These are phyloP conservation scores for Trematosphaeria pertusa DNA, from an alignment of 2,329 filamentous ascomycete genomes.

Conservation along the genomic window DNA sequence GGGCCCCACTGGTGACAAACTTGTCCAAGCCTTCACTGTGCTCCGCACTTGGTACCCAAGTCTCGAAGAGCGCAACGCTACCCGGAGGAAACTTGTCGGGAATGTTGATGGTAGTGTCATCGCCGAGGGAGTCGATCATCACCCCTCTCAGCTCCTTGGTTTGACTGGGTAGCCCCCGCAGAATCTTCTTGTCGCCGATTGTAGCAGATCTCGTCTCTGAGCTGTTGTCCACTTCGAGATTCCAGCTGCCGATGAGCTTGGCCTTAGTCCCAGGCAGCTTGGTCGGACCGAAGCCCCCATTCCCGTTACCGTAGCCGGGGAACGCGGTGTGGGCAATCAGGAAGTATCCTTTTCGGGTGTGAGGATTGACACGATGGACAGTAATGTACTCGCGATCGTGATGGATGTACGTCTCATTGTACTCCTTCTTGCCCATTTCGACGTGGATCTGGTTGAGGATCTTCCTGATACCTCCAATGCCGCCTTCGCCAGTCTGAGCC, in stretches of 20 bases:
- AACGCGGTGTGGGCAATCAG: constrained; percentile 96
- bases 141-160: constrained; percentile 78
- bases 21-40: constrained; percentile 83
- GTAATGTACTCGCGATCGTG: constrained; percentile 97
- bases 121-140: constrained; percentile 71
- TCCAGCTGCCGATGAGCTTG: constrained; percentile 88
- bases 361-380: constrained; percentile 91
- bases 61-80: constrained; percentile 94
- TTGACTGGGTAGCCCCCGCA: constrained; percentile 84
- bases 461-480: constrained; percentile 90
- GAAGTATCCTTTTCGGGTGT: constrained; percentile 92
- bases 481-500: constrained; percentile 74
- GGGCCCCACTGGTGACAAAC: constrained; percentile 82
- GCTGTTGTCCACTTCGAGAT: constrained; percentile 83
- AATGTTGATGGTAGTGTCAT: constrained; percentile 80
- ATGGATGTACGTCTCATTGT: constrained; percentile 94
- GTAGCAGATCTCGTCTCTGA: constrained; percentile 71
- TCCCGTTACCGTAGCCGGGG: constrained; percentile 85
- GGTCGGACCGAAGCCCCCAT: constrained; percentile 80
- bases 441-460: constrained; percentile 93
- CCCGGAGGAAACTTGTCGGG: constrained; percentile 88
- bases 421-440: constrained; percentile 93
- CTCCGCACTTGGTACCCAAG: constrained; percentile 89
- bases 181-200: constrained; percentile 70
- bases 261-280: constrained; percentile 84